Percentiles rank a stretch among this genome's conserved stretches.
Evolutionary conservation across 352 stramenopile genomes (phyloP).

Genomic region (Pythium aquatile): DNA sequence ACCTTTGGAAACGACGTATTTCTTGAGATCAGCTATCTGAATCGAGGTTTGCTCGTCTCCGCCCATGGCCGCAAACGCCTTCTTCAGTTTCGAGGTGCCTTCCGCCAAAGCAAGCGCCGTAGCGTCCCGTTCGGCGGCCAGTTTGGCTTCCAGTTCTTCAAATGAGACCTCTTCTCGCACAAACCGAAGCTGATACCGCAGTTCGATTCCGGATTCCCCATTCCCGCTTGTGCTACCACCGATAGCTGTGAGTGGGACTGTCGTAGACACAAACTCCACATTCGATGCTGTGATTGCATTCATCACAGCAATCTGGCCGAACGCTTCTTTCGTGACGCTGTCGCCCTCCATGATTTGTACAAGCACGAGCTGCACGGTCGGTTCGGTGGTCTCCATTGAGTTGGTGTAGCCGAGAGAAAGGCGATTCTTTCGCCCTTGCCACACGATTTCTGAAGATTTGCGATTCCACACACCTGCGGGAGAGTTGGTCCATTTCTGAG

Average conservation of each 20-base stretch:
- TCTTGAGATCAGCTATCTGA: constrained; percentile 33
- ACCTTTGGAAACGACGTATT: constrained; percentile 14
- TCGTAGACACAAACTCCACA: constrained; percentile 8
- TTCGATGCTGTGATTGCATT: constrained; percentile 6
- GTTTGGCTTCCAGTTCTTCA: constrained; percentile 26
- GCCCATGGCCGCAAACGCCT: constrained; percentile 38
- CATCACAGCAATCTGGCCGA: constrained; percentile 30
- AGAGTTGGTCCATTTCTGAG: constrained; percentile 14
- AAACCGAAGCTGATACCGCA: constrained; percentile 24
- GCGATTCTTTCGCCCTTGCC: constrained; percentile 10
- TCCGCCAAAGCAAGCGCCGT: constrained; percentile 35
- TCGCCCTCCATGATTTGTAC: constrained; percentile 16
- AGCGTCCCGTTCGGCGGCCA: constrained; percentile 11
- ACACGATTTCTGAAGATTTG: constrained; percentile 15
- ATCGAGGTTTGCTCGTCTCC: constrained; percentile 34
- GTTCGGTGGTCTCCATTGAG: constrained; percentile 24
- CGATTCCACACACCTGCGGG: constrained; percentile 4
- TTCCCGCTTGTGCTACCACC: neutral
- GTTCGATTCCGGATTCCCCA: neutral
- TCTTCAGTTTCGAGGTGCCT: constrained; percentile 43
- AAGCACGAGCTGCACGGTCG: constrained; percentile 33
- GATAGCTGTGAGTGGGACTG: constrained; percentile 3
- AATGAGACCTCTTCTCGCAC: constrained; percentile 19
- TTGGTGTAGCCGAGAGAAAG: constrained; percentile 34
- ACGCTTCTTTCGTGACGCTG: constrained; percentile 23